Evolutionary conservation across 495 filamentous ascomycete species (phyloP).

Genomic region (Elasticomyces elasticus): DNA sequence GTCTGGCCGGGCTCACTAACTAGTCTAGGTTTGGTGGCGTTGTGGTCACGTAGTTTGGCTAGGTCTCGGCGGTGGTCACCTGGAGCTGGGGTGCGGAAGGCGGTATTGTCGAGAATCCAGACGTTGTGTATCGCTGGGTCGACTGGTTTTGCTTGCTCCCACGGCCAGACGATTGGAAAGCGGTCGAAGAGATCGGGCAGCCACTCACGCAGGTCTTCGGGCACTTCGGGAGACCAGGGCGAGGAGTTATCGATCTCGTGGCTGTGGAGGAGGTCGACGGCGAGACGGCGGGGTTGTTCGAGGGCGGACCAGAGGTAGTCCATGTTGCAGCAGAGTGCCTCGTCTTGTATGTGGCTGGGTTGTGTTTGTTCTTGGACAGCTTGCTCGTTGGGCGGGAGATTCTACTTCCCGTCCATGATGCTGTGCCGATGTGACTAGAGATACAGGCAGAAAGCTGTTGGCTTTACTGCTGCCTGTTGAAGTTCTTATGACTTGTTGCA

Average conservation of each 20-base stretch:
- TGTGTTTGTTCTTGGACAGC: not conserved
- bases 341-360: not conserved
- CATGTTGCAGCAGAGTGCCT: not conserved
- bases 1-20: not conserved
- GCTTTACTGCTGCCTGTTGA: too few species aligned
- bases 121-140: conserved; percentile 52
- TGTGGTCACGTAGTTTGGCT: conserved; percentile 9
- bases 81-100: conserved; percentile 44
- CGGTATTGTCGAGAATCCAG: conserved; percentile 88
- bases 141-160: conserved; percentile 23
- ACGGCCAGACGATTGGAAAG: conserved; percentile 18
- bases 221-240: conserved; percentile 20
- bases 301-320: conserved; percentile 11
- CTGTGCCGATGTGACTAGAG: too few species aligned
- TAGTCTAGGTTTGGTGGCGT: conserved; percentile 8
- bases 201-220: conserved; percentile 13
- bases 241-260: conserved; percentile 12
- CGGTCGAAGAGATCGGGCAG: conserved; percentile 23
- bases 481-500: too few species aligned
- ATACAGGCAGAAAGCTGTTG: too few species aligned
- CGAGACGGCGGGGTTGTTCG: conserved; percentile 12
- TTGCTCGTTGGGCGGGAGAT: not conserved
- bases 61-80: conserved; percentile 15
- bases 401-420: not conserved
- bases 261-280: conserved; percentile 11